phyloP scores from a whole-genome alignment of 2,329 filamentous ascomycete species.

The Sporothrix phasma region DNA sequence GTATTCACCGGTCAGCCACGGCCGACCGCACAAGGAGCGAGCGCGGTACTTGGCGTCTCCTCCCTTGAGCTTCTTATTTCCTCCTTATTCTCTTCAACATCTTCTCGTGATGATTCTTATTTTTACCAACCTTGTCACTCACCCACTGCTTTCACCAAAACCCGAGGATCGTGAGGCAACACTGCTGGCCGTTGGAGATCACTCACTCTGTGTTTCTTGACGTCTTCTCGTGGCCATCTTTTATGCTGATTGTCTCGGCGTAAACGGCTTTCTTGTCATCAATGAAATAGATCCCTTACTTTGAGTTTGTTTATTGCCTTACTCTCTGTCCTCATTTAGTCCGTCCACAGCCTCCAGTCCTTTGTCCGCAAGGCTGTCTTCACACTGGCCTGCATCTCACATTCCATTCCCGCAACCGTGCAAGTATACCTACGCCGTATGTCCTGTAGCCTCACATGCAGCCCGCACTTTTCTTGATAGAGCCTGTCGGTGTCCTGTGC shows the following conservation, averaged over 20 bases:
- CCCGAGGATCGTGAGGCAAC: not conserved
- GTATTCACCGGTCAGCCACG: not conserved
- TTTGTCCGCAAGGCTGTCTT: constrained; percentile 11
- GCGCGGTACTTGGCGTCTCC: constrained; percentile 4
- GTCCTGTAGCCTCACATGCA: not conserved
- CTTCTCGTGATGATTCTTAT: not conserved
- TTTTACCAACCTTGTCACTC: no score
- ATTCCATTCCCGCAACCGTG: not conserved
- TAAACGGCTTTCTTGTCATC: no score
- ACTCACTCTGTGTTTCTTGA: not conserved
- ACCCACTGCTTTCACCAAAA: not conserved
- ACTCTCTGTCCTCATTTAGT: not conserved
- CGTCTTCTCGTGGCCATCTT: not conserved
- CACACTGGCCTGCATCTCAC: not conserved
- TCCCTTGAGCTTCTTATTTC: not conserved
- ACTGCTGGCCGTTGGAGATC: not conserved
- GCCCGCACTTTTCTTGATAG: not conserved
- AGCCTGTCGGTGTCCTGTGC: constrained; percentile 2
- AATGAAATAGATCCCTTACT: no score
- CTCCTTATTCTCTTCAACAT: not conserved
- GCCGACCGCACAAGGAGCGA: not conserved
- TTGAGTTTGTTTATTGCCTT: not conserved
- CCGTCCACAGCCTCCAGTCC: not conserved
- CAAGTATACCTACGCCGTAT: not conserved
- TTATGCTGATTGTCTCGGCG: not conserved